Conservation (phyloP, 495 filamentous ascomycete species). For the Neurospora sp. region DNA sequence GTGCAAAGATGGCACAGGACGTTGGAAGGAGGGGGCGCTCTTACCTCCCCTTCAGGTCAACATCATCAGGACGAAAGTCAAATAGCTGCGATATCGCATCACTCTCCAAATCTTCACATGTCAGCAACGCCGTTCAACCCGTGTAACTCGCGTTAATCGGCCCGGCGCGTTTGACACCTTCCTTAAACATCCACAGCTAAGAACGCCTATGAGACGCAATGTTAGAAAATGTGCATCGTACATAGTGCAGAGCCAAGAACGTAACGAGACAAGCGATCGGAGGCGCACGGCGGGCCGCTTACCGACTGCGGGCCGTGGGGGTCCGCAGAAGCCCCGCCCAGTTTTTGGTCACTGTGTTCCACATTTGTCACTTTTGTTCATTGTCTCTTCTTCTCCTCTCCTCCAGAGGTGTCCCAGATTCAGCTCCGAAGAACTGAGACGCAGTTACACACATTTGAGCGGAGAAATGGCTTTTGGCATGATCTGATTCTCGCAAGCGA, state of each 20-base stretch:
- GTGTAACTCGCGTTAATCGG: neutral
- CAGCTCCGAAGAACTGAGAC: neutral
- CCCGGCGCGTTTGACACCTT: neutral
- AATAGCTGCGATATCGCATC: neutral
- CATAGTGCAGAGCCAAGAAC: neutral
- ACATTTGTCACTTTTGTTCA: neutral
- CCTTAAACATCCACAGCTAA: neutral
- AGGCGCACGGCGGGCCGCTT: neutral
- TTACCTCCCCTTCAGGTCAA: neutral
- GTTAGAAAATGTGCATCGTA: neutral
- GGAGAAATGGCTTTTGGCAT: too few relatives aligned
- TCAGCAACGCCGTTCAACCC: neutral
- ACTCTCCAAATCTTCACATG: neutral
- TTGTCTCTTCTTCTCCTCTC: too few relatives aligned
- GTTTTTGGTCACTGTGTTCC: neutral
- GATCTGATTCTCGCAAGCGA: neutral
- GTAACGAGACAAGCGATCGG: neutral
- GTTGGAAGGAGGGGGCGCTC: neutral
- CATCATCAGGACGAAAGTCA: neutral
- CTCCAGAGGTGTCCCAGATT: neutral
- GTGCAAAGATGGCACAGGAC: neutral
- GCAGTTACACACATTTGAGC: neutral
- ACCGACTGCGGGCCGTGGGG: neutral
- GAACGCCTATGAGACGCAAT: neutral
- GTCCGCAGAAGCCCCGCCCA: neutral